These are phyloP conservation scores for Vicia sativa DNA, from an alignment of 306 rosid genomes.

Conservation along the genomic window DNA sequence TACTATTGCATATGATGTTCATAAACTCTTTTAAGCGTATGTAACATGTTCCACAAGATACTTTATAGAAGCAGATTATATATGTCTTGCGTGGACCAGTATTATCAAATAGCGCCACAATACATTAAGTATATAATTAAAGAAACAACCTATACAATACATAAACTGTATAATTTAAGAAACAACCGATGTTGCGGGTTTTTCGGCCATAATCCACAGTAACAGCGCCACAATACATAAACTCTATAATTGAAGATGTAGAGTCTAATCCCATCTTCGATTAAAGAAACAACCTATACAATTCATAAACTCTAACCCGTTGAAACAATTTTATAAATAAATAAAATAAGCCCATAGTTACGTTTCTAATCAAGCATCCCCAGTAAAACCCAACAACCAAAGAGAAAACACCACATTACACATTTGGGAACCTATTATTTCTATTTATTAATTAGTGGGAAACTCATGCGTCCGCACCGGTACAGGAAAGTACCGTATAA, in stretches of 20 bases:
- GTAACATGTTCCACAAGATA: not conserved
- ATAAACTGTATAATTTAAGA: too few relatives aligned
- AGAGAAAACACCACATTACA: not conserved
- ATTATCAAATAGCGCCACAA: too few relatives aligned
- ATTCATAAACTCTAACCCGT: not conserved
- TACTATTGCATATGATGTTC: too few relatives aligned
- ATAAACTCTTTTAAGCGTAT: not conserved
- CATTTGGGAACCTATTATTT: not conserved
- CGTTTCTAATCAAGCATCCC: not conserved
- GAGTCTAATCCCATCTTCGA: not conserved
- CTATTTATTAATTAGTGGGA: too few relatives aligned
- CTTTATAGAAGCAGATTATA: not conserved
- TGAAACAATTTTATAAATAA: not conserved
- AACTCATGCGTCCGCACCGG: too few relatives aligned
- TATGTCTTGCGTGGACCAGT: not conserved
- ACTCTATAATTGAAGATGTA: too few relatives aligned
- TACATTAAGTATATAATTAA: too few relatives aligned
- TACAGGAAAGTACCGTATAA: too few relatives aligned
- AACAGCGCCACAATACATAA: too few relatives aligned
- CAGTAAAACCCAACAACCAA: not conserved
- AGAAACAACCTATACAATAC: too few relatives aligned
- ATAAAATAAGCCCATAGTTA: not conserved
- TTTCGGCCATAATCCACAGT: too few relatives aligned
- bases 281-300: not conserved
- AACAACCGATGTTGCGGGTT: too few relatives aligned